A percentile compares a stretch with the other conserved stretches of the same genome.
Conservation (phyloP, 768 basidiomycete species). For the Tubosaeta sp. region DNA sequence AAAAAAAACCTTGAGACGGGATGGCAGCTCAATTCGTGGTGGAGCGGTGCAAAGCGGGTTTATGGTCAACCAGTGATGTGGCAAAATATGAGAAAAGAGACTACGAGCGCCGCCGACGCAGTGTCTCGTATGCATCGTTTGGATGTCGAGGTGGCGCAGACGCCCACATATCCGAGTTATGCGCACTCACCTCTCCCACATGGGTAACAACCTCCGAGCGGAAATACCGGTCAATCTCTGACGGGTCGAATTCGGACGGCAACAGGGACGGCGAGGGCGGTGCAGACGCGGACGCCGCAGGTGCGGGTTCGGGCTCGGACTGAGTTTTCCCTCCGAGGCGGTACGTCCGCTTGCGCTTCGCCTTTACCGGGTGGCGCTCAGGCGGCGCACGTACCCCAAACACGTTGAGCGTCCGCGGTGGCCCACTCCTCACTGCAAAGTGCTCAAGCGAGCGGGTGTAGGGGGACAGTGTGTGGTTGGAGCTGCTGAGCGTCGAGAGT, state of each 20-base stretch:
- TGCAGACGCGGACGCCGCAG: slow-evolving; percentile 15
- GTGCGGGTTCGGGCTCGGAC: not conserved
- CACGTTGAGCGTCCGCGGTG: slow-evolving; percentile 46
- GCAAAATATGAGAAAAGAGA: too few relatives aligned
- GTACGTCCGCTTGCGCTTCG: slow-evolving; percentile 71
- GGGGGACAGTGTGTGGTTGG: slow-evolving; percentile 91
- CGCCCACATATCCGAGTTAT: not conserved
- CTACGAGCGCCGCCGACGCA: slow-evolving; percentile 10
- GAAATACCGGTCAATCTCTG: slow-evolving; percentile 77
- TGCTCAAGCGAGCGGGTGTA: slow-evolving; percentile 89
- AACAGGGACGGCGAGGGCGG: slow-evolving; percentile 30
- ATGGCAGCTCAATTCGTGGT: not conserved
- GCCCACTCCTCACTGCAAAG: slow-evolving; percentile 88
- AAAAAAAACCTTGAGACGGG: not conserved
- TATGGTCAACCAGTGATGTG: not conserved
- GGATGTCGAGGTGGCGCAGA: not conserved
- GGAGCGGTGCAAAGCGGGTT: not conserved
- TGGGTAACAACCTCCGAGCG: slow-evolving; percentile 33
- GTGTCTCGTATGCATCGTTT: slow-evolving; percentile 4
- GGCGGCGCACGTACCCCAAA: slow-evolving; percentile 31
- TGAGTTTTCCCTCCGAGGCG: slow-evolving; percentile 42
- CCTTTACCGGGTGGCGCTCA: slow-evolving; percentile 61
- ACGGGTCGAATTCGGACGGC: slow-evolving; percentile 58
- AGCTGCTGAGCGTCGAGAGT: slow-evolving; percentile 78
- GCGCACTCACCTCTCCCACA: not conserved